These are phyloP conservation scores for Calonectria leucothoes DNA, from an alignment of 2,329 filamentous ascomycete genomes.

Conservation along the genomic window DNA sequence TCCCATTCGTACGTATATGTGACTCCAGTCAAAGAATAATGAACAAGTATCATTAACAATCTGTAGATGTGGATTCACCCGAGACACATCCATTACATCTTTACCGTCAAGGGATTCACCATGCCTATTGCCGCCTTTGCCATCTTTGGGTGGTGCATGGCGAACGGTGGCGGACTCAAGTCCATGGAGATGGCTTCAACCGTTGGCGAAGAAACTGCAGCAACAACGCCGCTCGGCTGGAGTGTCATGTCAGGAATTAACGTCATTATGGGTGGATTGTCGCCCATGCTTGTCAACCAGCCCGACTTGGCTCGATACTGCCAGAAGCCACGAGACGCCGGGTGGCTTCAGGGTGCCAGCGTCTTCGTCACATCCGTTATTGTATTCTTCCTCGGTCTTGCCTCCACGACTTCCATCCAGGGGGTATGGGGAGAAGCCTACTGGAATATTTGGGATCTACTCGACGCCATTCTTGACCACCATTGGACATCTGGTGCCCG, in stretches of 20 bases:
- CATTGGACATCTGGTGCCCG: conserved; percentile 42
- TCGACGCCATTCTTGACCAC: conserved; percentile 50
- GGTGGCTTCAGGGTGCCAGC: neutral
- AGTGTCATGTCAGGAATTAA: neutral
- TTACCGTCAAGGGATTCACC: conserved; percentile 49
- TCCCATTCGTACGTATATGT: neutral
- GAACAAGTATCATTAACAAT: neutral
- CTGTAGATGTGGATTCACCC: conserved; percentile 48
- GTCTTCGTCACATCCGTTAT: neutral
- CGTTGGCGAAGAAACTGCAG: conserved; percentile 23
- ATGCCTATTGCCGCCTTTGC: conserved; percentile 50
- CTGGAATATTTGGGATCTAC: conserved; percentile 51
- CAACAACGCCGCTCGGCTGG: neutral
- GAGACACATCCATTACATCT: conserved; percentile 48
- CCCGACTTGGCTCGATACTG: neutral
- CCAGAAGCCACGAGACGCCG: neutral
- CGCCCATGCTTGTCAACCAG: neutral
- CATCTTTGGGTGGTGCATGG: conserved; percentile 50
- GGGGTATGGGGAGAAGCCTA: conserved; percentile 48
- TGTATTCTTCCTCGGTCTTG: conserved; percentile 9
- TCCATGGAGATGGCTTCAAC: conserved; percentile 42
- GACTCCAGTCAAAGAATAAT: neutral
- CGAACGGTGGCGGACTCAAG: conserved; percentile 38
- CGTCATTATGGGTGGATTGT: neutral
- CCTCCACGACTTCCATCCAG: conserved; percentile 47